These are phyloP conservation scores for Trypanosoma cruzi DNA, from an alignment of 208 protist genomes.

Conservation along the genomic window DNA sequence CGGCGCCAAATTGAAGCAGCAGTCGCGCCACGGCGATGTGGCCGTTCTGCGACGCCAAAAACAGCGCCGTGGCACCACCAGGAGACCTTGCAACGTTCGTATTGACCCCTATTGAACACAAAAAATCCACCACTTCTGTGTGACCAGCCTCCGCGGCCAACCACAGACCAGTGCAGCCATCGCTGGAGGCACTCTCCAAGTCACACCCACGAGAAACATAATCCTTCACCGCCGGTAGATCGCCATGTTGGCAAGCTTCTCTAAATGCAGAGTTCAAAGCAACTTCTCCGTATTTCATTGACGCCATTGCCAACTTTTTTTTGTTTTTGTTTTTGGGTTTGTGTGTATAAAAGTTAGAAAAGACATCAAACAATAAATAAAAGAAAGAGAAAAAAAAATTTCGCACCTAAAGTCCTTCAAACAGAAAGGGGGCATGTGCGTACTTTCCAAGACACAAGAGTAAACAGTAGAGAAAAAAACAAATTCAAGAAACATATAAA, in stretches of 20 bases:
- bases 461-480: not conserved
- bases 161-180: constrained; percentile 35
- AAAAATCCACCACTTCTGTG: constrained; percentile 14
- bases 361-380: not conserved
- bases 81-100: constrained; percentile 6
- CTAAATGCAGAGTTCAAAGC: not conserved
- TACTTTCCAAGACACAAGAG: not conserved
- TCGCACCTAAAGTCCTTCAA: not conserved
- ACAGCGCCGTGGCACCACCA: constrained; percentile 30
- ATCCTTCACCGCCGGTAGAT: not conserved
- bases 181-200: constrained; percentile 1
- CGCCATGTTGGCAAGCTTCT: constrained; percentile 16
- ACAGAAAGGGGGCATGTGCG: not conserved
- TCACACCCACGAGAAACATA: constrained; percentile 4
- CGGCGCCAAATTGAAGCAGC: constrained; percentile 28
- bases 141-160: constrained; percentile 34
- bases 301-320: not conserved
- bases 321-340: not conserved
- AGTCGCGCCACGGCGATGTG: constrained; percentile 9
- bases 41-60: constrained; percentile 39
- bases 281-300: not conserved
- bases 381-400: not conserved
- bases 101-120: constrained; percentile 24
- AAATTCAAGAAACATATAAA: not conserved
- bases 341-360: not conserved